A percentile compares a stretch with the other conserved stretches of the same genome.
Evolutionary conservation across 2,329 filamentous ascomycete genomes (phyloP).

Genomic region (Ceratocystis albifundus): DNA sequence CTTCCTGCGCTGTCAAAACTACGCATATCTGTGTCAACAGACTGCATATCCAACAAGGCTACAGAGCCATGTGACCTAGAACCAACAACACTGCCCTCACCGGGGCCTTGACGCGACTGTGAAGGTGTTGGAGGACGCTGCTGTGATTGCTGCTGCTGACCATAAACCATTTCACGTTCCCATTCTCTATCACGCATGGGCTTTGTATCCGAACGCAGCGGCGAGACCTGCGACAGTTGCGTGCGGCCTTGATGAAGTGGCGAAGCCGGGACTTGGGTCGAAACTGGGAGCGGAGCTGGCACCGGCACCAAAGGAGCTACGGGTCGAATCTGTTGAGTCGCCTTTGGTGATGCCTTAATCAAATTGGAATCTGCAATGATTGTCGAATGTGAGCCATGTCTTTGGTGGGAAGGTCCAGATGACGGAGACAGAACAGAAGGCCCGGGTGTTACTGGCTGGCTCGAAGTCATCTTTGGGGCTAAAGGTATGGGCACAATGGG

Average conservation of each 20-base stretch:
- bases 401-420: conserved; percentile 11
- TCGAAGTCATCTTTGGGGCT: background rate
- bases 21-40: conserved; percentile 17
- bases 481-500: conserved; percentile 2
- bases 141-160: conserved; percentile 19
- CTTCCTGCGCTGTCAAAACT: background rate
- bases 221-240: conserved; percentile 23
- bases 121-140: conserved; percentile 15
- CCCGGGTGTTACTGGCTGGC: background rate
- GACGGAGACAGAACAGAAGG: background rate
- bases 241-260: conserved; percentile 25
- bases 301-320: conserved; percentile 1
- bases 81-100: background rate
- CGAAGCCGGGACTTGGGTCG: background rate
- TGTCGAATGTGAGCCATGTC: conserved; percentile 17
- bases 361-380: conserved; percentile 9
- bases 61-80: background rate
- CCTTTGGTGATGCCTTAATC: conserved; percentile 12
- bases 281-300: no score
- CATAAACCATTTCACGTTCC: conserved; percentile 23
- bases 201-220: conserved; percentile 30
- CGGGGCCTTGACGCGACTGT: background rate
- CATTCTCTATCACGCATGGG: conserved; percentile 25
- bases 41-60: conserved; percentile 12
- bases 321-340: background rate